Base-by-base conservation (phyloP, 345 rosid genomes). In the Lepidium aucheri region DNA sequence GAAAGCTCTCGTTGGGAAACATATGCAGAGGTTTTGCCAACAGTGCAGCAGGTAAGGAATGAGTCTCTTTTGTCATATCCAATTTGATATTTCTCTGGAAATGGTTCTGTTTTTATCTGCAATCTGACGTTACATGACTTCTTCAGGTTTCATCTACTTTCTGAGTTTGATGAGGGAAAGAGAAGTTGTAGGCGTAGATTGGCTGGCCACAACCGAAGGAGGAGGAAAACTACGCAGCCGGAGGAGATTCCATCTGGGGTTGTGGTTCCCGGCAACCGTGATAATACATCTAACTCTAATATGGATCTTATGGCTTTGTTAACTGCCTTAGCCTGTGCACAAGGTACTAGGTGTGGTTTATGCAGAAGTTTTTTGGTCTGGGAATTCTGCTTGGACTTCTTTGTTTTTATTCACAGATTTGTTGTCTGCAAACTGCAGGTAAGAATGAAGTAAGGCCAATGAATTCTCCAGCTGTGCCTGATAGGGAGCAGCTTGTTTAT, bases 1-100 rank as follows among this genome's bases (percentile, higher is more conserved):
- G 6, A 81, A 86, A 67, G 91, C 94, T 50, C 80, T 83, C 3
- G 92, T 91, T 32, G 88, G 83, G 45, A 86, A 86, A 56, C 98
- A 86, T 81, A 84, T 91, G 96, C 98, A 91, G 80, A 84, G 98
- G 83, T 91, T 91, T 32, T 91, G 98, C 76, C 98, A 91, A 75
- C 98, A 91, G 86, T 91, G 98, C 60, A 91, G 98, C 92, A 88
- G 98, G 98, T 91, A 35, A 47, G 22, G 7, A 52, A 61, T 5
- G 33, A 47, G 35, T 13, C 4, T 39, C 0, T 38, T 57, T 39
- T n/a, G n/a, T n/a, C n/a, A n/a, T 56, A 2, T 16, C 49, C 28
- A 45, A 5, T 15, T 2, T 20, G 14, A 5, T 46, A 0, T 30
- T 36, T 42, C 15, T 45, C 9, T 26, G 18, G 22, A 33, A 41